Percentiles rank a stretch among this genome's conserved stretches.
phyloP scores from a whole-genome alignment of 2,329 filamentous ascomycete genomes.

The Exophiala sp. region DNA sequence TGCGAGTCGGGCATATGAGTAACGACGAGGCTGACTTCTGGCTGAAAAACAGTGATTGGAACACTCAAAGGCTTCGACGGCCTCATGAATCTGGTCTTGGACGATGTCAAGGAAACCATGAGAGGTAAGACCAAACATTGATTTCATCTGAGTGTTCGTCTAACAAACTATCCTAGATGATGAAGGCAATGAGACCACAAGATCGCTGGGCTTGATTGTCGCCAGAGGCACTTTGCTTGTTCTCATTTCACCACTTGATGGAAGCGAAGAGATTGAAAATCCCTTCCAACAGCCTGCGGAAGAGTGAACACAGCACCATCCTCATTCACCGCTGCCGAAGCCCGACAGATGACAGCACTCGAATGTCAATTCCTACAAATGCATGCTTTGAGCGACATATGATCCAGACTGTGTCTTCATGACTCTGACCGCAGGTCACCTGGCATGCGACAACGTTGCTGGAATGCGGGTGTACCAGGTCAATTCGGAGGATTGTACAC shows the following conservation, averaged over 20 bases:
- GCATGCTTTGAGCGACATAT: too few species aligned
- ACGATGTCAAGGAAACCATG: conserved; percentile 87
- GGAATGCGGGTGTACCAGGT: neutral
- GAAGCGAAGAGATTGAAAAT: conserved; percentile 93
- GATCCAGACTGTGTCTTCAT: too few species aligned
- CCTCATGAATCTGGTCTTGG: conserved; percentile 94
- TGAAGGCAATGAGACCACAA: conserved; percentile 79
- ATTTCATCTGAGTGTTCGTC: neutral
- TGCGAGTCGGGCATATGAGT: too few species aligned
- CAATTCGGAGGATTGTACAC: neutral
- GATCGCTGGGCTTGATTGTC: conserved; percentile 80
- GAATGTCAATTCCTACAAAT: too few species aligned
- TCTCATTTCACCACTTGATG: conserved; percentile 86
- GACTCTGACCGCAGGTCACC: too few species aligned
- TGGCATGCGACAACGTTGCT: neutral
- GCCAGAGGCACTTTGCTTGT: conserved; percentile 90
- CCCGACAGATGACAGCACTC: neutral
- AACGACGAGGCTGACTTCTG: conserved; percentile 1
- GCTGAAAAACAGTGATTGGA: conserved; percentile 65
- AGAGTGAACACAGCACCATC: conserved; percentile 45
- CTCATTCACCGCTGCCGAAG: neutral
- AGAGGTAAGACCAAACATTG: conserved; percentile 59
- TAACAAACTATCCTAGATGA: conserved; percentile 62
- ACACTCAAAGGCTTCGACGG: conserved; percentile 94
- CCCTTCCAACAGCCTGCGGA: conserved; percentile 73